These are phyloP conservation scores for Tarenaya hassleriana DNA, from an alignment of 345 rosid species.

Conservation along the genomic window DNA sequence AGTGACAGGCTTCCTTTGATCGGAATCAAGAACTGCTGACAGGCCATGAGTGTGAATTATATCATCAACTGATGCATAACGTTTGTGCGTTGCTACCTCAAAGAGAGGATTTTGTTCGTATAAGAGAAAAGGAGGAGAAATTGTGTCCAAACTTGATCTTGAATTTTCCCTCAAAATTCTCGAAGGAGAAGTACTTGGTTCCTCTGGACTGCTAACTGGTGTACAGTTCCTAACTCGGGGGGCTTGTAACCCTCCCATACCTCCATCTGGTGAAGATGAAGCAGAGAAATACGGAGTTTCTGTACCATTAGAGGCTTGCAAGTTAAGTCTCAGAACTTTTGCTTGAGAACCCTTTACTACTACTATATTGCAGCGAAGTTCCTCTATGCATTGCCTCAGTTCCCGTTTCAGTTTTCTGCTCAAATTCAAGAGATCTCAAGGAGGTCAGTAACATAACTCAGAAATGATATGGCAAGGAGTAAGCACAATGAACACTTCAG, in stretches of 20 bases:
- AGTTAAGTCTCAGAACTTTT: slow-evolving; percentile 59
- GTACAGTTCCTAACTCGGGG: slow-evolving; percentile 52
- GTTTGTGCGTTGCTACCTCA: slow-evolving; percentile 34
- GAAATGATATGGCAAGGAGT: too few relatives aligned
- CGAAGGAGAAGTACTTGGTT: slow-evolving; percentile 34
- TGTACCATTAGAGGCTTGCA: slow-evolving; percentile 39
- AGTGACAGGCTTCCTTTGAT: slow-evolving; percentile 28
- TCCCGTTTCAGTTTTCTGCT: slow-evolving; percentile 64
- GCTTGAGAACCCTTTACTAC: slow-evolving; percentile 56
- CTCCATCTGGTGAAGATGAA: slow-evolving; percentile 43
- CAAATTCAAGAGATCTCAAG: slow-evolving; percentile 17
- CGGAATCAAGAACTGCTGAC: slow-evolving; percentile 8
- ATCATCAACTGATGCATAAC: slow-evolving; percentile 19
- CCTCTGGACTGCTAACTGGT: slow-evolving; percentile 65
- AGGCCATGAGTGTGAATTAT: slow-evolving; percentile 20
- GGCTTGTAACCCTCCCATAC: slow-evolving; percentile 22
- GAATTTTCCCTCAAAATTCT: slow-evolving; percentile 32
- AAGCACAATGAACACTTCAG: too few relatives aligned
- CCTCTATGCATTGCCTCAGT: slow-evolving; percentile 55
- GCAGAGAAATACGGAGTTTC: slow-evolving; percentile 57
- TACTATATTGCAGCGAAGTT: slow-evolving; percentile 61
- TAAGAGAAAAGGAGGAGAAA: slow-evolving; percentile 33
- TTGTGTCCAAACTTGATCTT: slow-evolving; percentile 30
- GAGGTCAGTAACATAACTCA: not conserved
- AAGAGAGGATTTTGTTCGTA: slow-evolving; percentile 56